Base-by-base conservation (phyloP, 352 stramenopile species). In the Globisporangium paroecandrum region DNA sequence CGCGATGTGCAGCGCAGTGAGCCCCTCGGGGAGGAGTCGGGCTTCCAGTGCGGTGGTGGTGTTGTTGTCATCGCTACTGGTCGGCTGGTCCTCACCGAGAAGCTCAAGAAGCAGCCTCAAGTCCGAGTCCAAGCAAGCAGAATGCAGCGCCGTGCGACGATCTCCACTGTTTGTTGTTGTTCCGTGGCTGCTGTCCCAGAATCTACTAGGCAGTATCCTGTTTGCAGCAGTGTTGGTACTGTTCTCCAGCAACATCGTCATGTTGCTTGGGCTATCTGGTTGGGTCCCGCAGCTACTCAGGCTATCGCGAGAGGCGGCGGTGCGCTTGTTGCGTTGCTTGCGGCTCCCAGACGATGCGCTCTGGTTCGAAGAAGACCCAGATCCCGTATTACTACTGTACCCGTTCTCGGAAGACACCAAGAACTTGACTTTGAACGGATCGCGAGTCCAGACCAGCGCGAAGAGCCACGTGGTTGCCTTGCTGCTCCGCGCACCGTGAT, bases 1-100 rank as follows among this genome's bases (percentile, higher is more conserved):
- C 36, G 73, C 73, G 15, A 79, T 46, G 55, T 79, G 75, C 38
- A 82, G 51, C 24, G 73, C 56, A 12, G 75, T 82, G 60, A 76
- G 64, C 4, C 72, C 72, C 3, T 61, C 68, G 10, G 54, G 64
- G 7, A 69, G 53, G 10, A 43, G 29, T 1, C 41, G 32, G 6
- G 27, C 64, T 53, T 64, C 32, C 12, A 72, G 32, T 18, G 60
- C 24, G 3, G n/a, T 60, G 25, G 8, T 64, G 24, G 7, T 22
- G 13, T 18, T 22, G 55, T 20, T 43, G 12, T 60, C 55, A 6
- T 27, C 29, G 12, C 25, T 58, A 29, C 1, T 3, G 20, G 7
- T 55, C 22, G 20, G 55, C 8, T 60, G 27, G 27, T 34, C 34
- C 6, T 54, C 41, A n/a, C 56, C n/a, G 25, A 70, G 55, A 46